A percentile compares a stretch with the other conserved stretches of the same genome.
Evolutionary conservation across 148 eudicot genomes (phyloP).

Genomic region (Cornus florida): DNA sequence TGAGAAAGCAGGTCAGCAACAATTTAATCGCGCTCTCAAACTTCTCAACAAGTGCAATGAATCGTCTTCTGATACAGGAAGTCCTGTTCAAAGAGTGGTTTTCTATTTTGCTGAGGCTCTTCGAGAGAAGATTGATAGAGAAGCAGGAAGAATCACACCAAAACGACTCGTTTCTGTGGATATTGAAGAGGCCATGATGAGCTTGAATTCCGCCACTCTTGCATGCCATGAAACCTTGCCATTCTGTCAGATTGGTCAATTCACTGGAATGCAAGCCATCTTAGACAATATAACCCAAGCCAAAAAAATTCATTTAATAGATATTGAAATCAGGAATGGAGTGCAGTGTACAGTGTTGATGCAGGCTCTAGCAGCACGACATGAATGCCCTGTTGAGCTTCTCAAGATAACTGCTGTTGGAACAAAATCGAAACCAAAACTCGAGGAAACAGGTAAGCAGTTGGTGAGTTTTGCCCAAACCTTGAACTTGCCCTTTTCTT

Average conservation of each 20-base stretch:
- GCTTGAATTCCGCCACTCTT: constrained; percentile 1
- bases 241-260: constrained; percentile 9
- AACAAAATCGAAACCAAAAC: constrained; percentile 15
- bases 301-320: constrained; percentile 28
- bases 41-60: constrained; percentile 13
- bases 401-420: constrained; percentile 34
- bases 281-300: constrained; percentile 22
- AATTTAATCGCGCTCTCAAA: constrained; percentile 24
- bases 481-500: constrained; percentile 22
- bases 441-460: constrained; percentile 22
- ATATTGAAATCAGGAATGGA: constrained; percentile 26
- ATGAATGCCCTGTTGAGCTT: constrained; percentile 17
- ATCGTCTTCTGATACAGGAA: constrained; percentile 15
- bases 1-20: constrained; percentile 30
- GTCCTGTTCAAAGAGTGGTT: constrained; percentile 24
- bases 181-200: constrained; percentile 12
- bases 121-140: constrained; percentile 23
- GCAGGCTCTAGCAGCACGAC: constrained; percentile 28
- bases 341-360: constrained; percentile 18
- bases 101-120: constrained; percentile 27
- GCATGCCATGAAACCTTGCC: constrained; percentile 10
- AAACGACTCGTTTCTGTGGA: neutral
- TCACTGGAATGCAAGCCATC: constrained; percentile 26
- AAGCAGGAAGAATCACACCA: constrained; percentile 13
- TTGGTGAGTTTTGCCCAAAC: constrained; percentile 14